These are phyloP conservation scores for Bothriochloa decipiens DNA, from an alignment of 176 grass and related monocot species.

Conservation along the genomic window DNA sequence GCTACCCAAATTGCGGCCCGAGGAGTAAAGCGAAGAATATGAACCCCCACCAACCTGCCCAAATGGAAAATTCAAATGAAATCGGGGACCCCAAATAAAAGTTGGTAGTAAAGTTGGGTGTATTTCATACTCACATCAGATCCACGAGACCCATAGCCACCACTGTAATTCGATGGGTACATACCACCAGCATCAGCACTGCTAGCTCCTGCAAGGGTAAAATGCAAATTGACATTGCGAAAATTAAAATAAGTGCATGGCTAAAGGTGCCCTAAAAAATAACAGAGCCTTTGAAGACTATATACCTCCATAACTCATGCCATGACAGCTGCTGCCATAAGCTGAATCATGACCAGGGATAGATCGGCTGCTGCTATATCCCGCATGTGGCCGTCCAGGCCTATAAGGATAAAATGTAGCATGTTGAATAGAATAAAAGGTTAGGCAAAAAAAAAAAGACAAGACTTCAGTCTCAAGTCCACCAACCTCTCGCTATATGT, in stretches of 20 bases:
- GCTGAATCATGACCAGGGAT: constrained; percentile 67
- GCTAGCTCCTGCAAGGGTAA: constrained; percentile 48
- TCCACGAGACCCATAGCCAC: constrained; percentile 68
- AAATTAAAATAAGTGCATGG: constrained; percentile 3
- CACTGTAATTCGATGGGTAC: constrained; percentile 65
- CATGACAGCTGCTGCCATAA: constrained; percentile 70
- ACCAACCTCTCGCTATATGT: constrained; percentile 72
- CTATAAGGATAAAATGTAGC: constrained; percentile 40
- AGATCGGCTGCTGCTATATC: constrained; percentile 61
- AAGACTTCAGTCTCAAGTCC: constrained; percentile 17
- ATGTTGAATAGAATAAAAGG: constrained; percentile 20
- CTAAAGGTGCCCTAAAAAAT: constrained; percentile 26
- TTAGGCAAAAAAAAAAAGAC: constrained; percentile 12
- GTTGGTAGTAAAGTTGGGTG: neutral
- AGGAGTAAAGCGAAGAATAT: constrained; percentile 66
- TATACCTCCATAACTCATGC: constrained; percentile 78
- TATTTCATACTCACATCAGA: constrained; percentile 74
- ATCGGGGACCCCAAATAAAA: neutral
- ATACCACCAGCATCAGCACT: constrained; percentile 59
- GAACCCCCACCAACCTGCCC: constrained; percentile 73
- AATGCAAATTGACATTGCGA: constrained; percentile 14
- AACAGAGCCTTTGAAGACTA: constrained; percentile 30
- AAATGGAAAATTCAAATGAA: constrained; percentile 27
- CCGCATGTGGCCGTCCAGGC: constrained; percentile 65
- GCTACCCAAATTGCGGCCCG: constrained; percentile 55